Conservation (phyloP, 108 stramenopile genomes). For the Cyclotella atomus region DNA sequence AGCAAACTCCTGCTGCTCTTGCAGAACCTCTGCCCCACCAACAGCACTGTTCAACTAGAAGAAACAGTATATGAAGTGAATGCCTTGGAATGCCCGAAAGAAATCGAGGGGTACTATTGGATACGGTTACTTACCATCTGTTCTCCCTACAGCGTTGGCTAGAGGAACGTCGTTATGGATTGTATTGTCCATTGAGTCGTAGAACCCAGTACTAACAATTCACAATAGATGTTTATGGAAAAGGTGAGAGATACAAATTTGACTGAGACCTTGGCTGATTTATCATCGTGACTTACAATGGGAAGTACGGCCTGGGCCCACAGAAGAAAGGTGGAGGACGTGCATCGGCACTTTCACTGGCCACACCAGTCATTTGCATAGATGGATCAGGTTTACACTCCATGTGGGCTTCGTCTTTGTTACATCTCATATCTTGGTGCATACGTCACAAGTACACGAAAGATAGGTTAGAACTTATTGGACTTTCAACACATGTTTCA, state of each 20-base stretch:
- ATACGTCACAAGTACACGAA: too few relatives aligned
- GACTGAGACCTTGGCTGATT: too few relatives aligned
- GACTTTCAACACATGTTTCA: background rate
- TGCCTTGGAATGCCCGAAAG: too few relatives aligned
- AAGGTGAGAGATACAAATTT: background rate
- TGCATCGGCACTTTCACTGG: conserved; percentile 15
- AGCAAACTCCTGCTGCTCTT: conserved; percentile 30
- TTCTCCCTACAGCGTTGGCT: conserved; percentile 15
- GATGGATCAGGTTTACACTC: conserved; percentile 38
- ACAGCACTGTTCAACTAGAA: conserved; percentile 32
- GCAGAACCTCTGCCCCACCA: conserved; percentile 36
- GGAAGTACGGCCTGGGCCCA: conserved; percentile 32
- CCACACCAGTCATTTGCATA: conserved; percentile 43
- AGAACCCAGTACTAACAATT: conserved; percentile 6
- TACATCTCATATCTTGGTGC: conserved; percentile 18
- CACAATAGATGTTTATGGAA: too few relatives aligned
- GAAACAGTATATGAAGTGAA: too few relatives aligned
- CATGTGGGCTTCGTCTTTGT: conserved; percentile 30
- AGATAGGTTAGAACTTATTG: too few relatives aligned
- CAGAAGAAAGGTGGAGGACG: conserved; percentile 45
- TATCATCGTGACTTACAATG: background rate
- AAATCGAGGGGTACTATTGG: too few relatives aligned
- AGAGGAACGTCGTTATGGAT: conserved; percentile 21
- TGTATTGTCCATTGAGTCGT: background rate
- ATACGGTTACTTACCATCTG: too few relatives aligned